These are phyloP conservation scores for Tieghemostelium lacteum DNA, from an alignment of 78 protist genomes.

Conservation along the genomic window DNA sequence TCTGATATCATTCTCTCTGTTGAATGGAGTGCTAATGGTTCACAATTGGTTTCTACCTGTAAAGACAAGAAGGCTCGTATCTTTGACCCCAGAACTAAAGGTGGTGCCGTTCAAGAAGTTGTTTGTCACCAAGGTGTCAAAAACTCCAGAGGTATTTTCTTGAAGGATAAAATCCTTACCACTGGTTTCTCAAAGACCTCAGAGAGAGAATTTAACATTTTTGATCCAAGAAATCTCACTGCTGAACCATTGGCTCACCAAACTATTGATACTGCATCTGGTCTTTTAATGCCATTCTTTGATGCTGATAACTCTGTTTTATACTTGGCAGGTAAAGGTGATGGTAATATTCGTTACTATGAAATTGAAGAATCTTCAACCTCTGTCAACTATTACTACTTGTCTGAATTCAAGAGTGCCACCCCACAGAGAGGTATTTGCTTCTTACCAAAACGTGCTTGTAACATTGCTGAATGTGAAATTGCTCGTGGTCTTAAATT, in stretches of 20 bases:
- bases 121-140: conserved; percentile 94
- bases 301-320: conserved; percentile 92
- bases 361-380: conserved; percentile 89
- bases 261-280: conserved; percentile 90
- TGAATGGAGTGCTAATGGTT: conserved; percentile 95
- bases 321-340: conserved; percentile 98
- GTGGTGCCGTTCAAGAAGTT: conserved; percentile 47
- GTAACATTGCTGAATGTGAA: conserved; percentile 88
- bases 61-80: conserved; percentile 96
- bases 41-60: conserved; percentile 86
- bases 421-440: conserved; percentile 93
- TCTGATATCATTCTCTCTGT: conserved; percentile 87
- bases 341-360: conserved; percentile 97
- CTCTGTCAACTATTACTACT: conserved; percentile 83
- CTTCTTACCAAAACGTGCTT: conserved; percentile 93
- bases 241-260: conserved; percentile 59
- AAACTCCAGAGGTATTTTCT: conserved; percentile 88
- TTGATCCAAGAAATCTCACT: conserved; percentile 75
- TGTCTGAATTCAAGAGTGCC: conserved; percentile 89
- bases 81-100: conserved; percentile 90
- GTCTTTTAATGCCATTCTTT: conserved; percentile 93
- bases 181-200: conserved; percentile 91
- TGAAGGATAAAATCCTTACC: conserved; percentile 86
- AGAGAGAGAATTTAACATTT: conserved; percentile 93
- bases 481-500: conserved; percentile 92